These are phyloP conservation scores for Candida corydali DNA, from an alignment of 805 yeast species.

Conservation along the genomic window DNA sequence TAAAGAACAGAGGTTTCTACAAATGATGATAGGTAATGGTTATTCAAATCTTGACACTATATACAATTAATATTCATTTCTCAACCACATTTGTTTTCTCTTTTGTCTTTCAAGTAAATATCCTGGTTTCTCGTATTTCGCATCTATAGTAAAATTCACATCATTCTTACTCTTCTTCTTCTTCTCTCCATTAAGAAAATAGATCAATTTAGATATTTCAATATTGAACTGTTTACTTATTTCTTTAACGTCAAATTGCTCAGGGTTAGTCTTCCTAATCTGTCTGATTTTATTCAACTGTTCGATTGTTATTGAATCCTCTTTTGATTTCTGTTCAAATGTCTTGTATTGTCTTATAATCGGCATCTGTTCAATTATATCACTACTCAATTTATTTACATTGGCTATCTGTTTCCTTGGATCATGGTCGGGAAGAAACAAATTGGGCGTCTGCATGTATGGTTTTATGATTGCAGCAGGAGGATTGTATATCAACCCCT, in stretches of 20 bases:
- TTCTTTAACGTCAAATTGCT: conserved; percentile 55
- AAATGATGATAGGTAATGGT: too few species aligned
- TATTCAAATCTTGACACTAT: too few species aligned
- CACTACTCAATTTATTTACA: conserved; percentile 24
- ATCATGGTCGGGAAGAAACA: conserved; percentile 62
- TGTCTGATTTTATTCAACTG: conserved; percentile 54
- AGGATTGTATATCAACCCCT: conserved; percentile 62
- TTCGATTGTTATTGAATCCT: conserved; percentile 53
- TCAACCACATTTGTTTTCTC: conserved; percentile 61
- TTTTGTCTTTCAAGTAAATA: conserved; percentile 44
- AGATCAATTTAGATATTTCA: conserved; percentile 21
- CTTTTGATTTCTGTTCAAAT: conserved; percentile 27
- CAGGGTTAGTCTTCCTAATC: conserved; percentile 57
- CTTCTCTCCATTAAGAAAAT: conserved; percentile 8
- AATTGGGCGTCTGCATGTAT: conserved; percentile 58
- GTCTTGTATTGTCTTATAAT: conserved; percentile 33
- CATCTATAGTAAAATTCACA: not conserved
- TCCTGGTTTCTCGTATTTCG: conserved; percentile 1
- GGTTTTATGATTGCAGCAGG: conserved; percentile 45
- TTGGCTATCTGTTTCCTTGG: conserved; percentile 44
- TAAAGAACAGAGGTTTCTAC: too few species aligned
- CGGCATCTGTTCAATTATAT: conserved; percentile 37
- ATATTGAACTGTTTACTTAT: conserved; percentile 60
- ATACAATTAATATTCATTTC: conserved; percentile 49
- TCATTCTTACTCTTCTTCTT: not conserved